A percentile compares a stretch with the other conserved stretches of the same genome.
Evolutionary conservation across 495 filamentous ascomycete species (phyloP).

Genomic region (Penicillium longicatenatum): DNA sequence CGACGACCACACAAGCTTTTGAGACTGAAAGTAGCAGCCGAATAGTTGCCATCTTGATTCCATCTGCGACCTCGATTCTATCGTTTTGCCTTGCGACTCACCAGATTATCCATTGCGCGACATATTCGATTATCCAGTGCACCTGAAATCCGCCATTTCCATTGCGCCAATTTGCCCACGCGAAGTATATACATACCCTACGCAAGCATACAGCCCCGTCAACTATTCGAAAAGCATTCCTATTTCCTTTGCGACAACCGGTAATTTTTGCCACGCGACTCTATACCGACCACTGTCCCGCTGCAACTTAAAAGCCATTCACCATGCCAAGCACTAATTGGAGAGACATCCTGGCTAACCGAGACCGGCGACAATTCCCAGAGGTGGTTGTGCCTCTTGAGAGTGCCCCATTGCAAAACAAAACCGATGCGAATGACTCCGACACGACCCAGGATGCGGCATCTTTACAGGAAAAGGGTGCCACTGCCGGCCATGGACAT

Average conservation of each 20-base stretch:
- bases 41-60: neutral
- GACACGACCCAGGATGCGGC: slow-evolving; percentile 32
- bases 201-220: neutral
- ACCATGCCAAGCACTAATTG: slow-evolving; percentile 18
- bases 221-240: neutral
- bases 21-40: neutral
- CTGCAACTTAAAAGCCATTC: neutral
- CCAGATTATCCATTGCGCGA: neutral
- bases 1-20: neutral
- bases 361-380: slow-evolving; percentile 46
- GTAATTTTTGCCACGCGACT: neutral
- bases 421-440: slow-evolving; percentile 12
- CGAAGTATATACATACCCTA: neutral
- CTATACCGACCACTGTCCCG: neutral
- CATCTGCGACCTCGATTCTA: neutral
- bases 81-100: neutral
- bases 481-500: slow-evolving; percentile 24
- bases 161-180: neutral
- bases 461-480: slow-evolving; percentile 35
- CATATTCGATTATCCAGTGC: neutral
- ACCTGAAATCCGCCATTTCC: neutral
- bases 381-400: slow-evolving; percentile 48
- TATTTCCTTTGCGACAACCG: neutral
- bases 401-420: slow-evolving; percentile 21
- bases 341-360: slow-evolving; percentile 45